These are phyloP conservation scores for Diplodia mutila DNA, from an alignment of 2,329 filamentous ascomycete genomes.

Conservation along the genomic window DNA sequence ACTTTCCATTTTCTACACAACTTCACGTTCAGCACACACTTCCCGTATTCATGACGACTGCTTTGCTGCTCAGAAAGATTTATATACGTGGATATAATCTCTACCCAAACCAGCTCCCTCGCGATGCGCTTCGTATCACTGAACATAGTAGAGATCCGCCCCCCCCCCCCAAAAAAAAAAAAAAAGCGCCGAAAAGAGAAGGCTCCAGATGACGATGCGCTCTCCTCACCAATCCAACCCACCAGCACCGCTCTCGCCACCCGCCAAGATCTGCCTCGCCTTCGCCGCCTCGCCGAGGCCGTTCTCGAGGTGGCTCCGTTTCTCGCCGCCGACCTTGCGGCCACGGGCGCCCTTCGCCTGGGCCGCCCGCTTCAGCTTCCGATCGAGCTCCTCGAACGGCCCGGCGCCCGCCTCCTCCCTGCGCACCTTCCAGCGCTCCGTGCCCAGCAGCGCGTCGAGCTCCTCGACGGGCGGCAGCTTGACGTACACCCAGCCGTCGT, in stretches of 20 bases:
- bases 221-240: slow-evolving; percentile 50
- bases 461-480: slow-evolving; percentile 80
- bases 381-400: slow-evolving; percentile 61
- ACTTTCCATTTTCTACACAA: no score
- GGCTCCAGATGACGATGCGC: no score
- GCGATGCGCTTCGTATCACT: neutral
- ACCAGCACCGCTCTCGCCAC: slow-evolving; percentile 48
- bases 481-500: slow-evolving; percentile 78
- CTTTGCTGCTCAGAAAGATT: neutral
- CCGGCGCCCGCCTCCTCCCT: slow-evolving; percentile 64
- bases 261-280: slow-evolving; percentile 50
- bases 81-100: neutral
- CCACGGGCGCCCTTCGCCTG: slow-evolving; percentile 58
- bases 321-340: slow-evolving; percentile 35
- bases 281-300: slow-evolving; percentile 50
- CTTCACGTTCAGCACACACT: no score
- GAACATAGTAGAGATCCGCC: neutral
- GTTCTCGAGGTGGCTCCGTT: slow-evolving; percentile 47
- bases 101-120: neutral
- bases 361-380: slow-evolving; percentile 53
- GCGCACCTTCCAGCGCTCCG: slow-evolving; percentile 75
- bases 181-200: no score
- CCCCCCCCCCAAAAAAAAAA: no score
- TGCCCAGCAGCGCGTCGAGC: slow-evolving; percentile 78
- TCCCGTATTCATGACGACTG: no score